Conservation (phyloP, 108 stramenopile species). For the Conticribra weissflogii region DNA sequence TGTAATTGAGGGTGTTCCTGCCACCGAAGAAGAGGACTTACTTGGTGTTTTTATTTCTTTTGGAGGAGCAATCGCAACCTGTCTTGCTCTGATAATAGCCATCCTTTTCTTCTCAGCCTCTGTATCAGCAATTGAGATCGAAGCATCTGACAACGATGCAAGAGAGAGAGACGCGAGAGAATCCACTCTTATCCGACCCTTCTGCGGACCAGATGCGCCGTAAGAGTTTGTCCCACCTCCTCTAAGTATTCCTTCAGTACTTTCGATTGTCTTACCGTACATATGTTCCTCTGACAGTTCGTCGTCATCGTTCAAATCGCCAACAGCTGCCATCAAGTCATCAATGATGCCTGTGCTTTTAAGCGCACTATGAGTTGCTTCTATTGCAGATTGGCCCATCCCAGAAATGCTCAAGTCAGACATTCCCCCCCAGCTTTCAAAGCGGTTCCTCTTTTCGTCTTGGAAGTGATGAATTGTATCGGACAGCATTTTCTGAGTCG, state of each 20-base stretch:
- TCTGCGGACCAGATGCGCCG: constrained; percentile 13
- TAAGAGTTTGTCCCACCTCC: constrained; percentile 29
- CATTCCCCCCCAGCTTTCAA: constrained; percentile 91
- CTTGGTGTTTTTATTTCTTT: constrained; percentile 14
- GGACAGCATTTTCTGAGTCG: constrained; percentile 18
- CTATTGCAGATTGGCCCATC: constrained; percentile 26
- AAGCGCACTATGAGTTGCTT: constrained; percentile 39
- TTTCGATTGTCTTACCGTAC: constrained; percentile 11
- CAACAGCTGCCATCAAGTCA: constrained; percentile 66
- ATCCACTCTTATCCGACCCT: constrained; percentile 54
- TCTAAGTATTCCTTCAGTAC: constrained; percentile 10
- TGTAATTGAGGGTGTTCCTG: constrained; percentile 45
- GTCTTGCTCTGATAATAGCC: too few relatives aligned
- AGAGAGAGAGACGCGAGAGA: constrained; percentile 69
- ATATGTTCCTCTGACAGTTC: constrained; percentile 26
- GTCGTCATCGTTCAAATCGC: constrained; percentile 43
- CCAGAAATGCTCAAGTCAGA: constrained; percentile 67
- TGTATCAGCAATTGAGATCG: constrained; percentile 35
- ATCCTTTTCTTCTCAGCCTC: too few relatives aligned
- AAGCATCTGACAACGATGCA: constrained; percentile 55
- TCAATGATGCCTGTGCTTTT: constrained; percentile 53
- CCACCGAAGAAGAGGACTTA: constrained; percentile 18
- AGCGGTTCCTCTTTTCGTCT: constrained; percentile 53
- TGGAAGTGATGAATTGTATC: constrained; percentile 28
- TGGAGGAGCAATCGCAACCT: constrained; percentile 14